Conservation (phyloP, 257 asterid species). For the Jacaranda copaia region DNA sequence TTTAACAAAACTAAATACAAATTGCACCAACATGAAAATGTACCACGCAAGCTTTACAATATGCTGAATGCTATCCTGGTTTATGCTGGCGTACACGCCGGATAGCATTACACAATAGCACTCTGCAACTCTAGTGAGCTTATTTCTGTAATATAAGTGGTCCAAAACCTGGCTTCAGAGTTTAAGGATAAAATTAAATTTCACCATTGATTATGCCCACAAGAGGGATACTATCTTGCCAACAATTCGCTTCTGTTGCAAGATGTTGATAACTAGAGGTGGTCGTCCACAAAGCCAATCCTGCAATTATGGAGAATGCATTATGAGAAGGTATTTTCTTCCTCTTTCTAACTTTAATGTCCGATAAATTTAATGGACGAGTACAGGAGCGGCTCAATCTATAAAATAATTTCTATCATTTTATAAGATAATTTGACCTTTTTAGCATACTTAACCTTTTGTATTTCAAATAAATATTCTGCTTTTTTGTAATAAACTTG, state of each 20-base stretch:
- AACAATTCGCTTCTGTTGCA: conserved; percentile 12
- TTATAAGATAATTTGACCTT: neutral
- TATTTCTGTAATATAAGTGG: neutral
- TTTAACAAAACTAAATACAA: conserved; percentile 3
- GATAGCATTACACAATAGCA: neutral
- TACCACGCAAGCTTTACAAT: neutral
- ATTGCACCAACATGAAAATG: neutral
- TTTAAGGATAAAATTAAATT: conserved; percentile 16
- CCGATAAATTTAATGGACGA: neutral
- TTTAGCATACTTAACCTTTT: neutral
- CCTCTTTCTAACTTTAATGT: neutral
- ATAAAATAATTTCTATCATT: neutral
- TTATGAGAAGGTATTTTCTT: conserved; percentile 16
- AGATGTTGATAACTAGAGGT: conserved; percentile 6
- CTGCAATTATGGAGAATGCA: conserved; percentile 33
- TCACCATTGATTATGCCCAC: conserved; percentile 4
- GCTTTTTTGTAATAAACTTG: too few species aligned
- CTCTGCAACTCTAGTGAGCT: conserved; percentile 9
- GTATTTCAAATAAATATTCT: too few species aligned
- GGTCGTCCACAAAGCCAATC: conserved; percentile 8
- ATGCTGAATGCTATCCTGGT: neutral
- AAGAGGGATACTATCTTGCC: neutral
- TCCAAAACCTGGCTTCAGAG: neutral
- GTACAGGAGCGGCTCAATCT: neutral
- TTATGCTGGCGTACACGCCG: neutral